Evolutionary conservation across 2,329 filamentous ascomycete species (phyloP), one percentile per base, ranked within the genome.

Genomic region (Neonectria punicea): DNA sequence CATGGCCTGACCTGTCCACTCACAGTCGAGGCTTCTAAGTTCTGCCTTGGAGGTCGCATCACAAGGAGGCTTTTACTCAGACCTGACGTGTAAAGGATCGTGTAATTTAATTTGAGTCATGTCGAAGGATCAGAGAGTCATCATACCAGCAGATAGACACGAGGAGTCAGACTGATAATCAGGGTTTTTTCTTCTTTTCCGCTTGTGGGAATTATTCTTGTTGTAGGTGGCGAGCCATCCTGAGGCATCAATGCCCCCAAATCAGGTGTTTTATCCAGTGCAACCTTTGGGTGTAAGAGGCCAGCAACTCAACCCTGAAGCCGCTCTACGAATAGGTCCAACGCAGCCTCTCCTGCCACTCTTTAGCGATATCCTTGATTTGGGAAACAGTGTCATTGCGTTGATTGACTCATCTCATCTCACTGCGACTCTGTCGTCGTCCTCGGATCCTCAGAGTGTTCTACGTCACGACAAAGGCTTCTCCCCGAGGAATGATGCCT

Each of bases 171-270:
- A 32, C 20, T 53, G 56, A 54, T 53, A 18, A 22, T 54, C 30
- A 5, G 16, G 14, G 36, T 16, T 58, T 22, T 32, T 22, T 9
- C 64, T 44, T 49, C 22, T 32, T 20, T 8, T 61, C 41, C 46
- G 22, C 14, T 39, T 22, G 47, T 47, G 18, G 41, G 25, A 46
- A 46, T 54, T 28, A 54, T 47, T 25, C 65, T 51, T 36, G 32
- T 36, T 34, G n/a, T 18, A 32, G 20, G 49, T 36, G 13, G 20
- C 6, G 9, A 20, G 22, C 28, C 11, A 44, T 68, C 71, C 71
- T 73, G 70, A 71, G 71, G 71, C 71, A 74, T 74, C 70, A 71
- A 74, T 47, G 50, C 18, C 44, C 55, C 54, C 14, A 47, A 54
- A 22, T 65, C 39, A 44, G 55, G 43, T 53, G 64, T 65, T 63